A percentile compares a stretch with the other conserved stretches of the same genome.
phyloP scores from a whole-genome alignment of 2,329 filamentous ascomycete genomes.

The Teratosphaeriaceae sp. region DNA sequence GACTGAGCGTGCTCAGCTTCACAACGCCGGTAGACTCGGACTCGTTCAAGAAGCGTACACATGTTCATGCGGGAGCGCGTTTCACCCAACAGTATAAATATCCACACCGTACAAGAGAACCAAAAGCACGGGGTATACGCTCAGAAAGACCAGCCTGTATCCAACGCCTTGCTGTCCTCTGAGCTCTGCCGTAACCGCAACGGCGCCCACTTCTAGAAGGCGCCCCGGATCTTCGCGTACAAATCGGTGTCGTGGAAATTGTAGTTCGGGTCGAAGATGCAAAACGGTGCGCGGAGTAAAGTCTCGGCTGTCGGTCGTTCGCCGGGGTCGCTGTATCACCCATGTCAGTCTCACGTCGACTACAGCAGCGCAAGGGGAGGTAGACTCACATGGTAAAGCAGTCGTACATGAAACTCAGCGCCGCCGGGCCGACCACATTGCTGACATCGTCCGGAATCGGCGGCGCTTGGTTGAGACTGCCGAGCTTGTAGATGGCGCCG shows the following conservation, averaged over 20 bases:
- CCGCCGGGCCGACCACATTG: constrained; percentile 71
- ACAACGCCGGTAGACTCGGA: too few species aligned
- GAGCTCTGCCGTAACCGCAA: too few species aligned
- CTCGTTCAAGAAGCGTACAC: too few species aligned
- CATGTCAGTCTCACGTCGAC: constrained; percentile 9
- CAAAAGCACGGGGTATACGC: too few species aligned
- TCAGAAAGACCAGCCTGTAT: too few species aligned
- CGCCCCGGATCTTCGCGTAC: constrained; percentile 70
- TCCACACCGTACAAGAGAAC: too few species aligned
- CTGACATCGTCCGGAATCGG: constrained; percentile 92
- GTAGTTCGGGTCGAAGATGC: constrained; percentile 76
- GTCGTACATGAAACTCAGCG: constrained; percentile 94
- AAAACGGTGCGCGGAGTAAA: constrained; percentile 78
- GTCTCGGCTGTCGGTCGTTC: constrained; percentile 91
- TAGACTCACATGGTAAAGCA: constrained; percentile 89
- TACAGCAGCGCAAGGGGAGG: background rate
- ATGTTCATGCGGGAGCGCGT: too few species aligned
- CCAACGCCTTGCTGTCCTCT: too few species aligned
- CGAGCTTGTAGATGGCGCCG: constrained; percentile 97
- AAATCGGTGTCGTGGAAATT: constrained; percentile 91
- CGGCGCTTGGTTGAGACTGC: constrained; percentile 81
- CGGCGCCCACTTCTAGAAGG: too few species aligned
- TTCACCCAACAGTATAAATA: too few species aligned
- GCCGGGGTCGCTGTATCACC: constrained; percentile 65
- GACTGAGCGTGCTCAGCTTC: too few species aligned